Conservation (phyloP, 1,284 basidiomycete genomes). For the Xerocomus nothofagi region DNA sequence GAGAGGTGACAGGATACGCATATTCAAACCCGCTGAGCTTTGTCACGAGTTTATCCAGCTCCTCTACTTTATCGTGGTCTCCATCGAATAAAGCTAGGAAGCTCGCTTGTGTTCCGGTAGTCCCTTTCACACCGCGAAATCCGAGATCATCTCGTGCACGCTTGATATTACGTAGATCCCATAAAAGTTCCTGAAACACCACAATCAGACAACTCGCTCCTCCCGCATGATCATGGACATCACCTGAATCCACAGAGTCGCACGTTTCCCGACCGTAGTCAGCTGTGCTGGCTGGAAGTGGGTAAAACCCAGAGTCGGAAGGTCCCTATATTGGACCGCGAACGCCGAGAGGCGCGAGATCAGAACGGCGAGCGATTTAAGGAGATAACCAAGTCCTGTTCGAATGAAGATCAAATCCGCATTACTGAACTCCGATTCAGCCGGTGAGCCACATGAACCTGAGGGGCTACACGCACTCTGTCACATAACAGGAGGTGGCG, state of each 20-base stretch:
- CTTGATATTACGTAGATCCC: slow-evolving; percentile 94
- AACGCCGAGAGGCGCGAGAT: slow-evolving; percentile 88
- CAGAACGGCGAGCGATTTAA: slow-evolving; percentile 86
- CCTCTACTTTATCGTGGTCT: slow-evolving; percentile 93
- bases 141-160: slow-evolving; percentile 92
- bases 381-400: slow-evolving; percentile 80
- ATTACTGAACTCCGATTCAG: slow-evolving; percentile 57
- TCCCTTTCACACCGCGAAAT: slow-evolving; percentile 98
- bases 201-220: background rate
- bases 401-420: slow-evolving; percentile 97
- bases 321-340: slow-evolving; percentile 69
- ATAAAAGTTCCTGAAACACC: slow-evolving; percentile 76
- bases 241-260: slow-evolving; percentile 95
- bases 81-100: slow-evolving; percentile 96
- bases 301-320: slow-evolving; percentile 95
- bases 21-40: slow-evolving; percentile 90
- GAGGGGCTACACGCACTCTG: slow-evolving; percentile 65
- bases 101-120: slow-evolving; percentile 96
- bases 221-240: slow-evolving; percentile 15
- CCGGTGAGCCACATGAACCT: slow-evolving; percentile 6
- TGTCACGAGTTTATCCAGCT: slow-evolving; percentile 88
- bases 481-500: slow-evolving; percentile 98
- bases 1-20: slow-evolving; percentile 96
- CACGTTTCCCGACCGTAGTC: slow-evolving; percentile 99
- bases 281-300: slow-evolving; percentile 99